These are phyloP conservation scores for Panus rudis DNA, from an alignment of 768 basidiomycete genomes.

Conservation along the genomic window DNA sequence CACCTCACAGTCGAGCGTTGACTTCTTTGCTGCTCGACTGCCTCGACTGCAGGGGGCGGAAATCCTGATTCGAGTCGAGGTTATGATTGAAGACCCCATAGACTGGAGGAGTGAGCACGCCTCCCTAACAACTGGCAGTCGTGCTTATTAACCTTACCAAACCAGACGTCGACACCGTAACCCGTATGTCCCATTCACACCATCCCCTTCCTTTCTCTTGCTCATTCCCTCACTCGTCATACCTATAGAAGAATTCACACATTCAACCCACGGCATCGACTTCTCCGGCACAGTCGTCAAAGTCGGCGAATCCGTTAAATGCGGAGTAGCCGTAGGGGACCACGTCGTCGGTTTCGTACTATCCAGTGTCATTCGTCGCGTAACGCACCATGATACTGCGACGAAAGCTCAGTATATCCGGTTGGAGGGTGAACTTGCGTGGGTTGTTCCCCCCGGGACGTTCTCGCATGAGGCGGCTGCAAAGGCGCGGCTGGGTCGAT, in stretches of 20 bases:
- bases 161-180: conserved; percentile 7
- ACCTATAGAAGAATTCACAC: conserved; percentile 3
- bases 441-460: conserved; percentile 6
- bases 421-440: conserved; percentile 6
- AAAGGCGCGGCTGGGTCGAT: conserved; percentile 6
- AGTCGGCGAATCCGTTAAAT: background rate
- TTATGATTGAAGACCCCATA: conserved; percentile 5
- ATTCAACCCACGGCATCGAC: conserved; percentile 7
- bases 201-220: background rate
- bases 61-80: conserved; percentile 6
- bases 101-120: conserved; percentile 5
- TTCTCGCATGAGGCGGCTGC: conserved; percentile 8
- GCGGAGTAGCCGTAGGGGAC: conserved; percentile 5
- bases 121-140: background rate
- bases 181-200: conserved; percentile 2
- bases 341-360: conserved; percentile 9
- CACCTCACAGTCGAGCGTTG: background rate
- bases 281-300: conserved; percentile 7
- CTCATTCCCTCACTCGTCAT: background rate
- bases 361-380: background rate
- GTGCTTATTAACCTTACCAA: background rate
- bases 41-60: conserved; percentile 3
- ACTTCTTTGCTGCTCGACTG: background rate
- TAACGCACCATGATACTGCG: background rate
- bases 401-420: conserved; percentile 2